Evolutionary conservation across 2,329 filamentous ascomycete species (phyloP).

Genomic region (Atkinsonella hypoxylon): DNA sequence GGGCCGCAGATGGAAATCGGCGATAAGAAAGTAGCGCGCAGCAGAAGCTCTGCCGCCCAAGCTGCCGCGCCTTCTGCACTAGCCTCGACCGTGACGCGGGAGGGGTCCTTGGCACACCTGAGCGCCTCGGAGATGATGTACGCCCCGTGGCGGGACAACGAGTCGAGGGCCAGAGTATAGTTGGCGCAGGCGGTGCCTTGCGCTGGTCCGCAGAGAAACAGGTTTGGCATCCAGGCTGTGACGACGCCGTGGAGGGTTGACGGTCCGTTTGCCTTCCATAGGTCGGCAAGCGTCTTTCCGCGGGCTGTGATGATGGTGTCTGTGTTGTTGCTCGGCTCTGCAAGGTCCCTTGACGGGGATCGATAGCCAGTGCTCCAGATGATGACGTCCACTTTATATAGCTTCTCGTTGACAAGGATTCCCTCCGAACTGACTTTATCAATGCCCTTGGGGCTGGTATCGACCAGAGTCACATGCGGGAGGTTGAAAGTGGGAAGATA

Average conservation of each 20-base stretch:
- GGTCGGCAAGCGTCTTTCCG: constrained; percentile 30
- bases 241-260: constrained; percentile 40
- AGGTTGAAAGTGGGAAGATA: constrained; percentile 48
- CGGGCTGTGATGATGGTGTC: constrained; percentile 27
- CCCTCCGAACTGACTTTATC: constrained; percentile 31
- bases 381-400: constrained; percentile 31
- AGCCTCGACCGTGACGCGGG: constrained; percentile 27
- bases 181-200: constrained; percentile 30
- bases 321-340: constrained; percentile 11
- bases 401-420: constrained; percentile 32
- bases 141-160: constrained; percentile 28
- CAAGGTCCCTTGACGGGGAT: constrained; percentile 19
- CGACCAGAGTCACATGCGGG: constrained; percentile 45
- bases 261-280: constrained; percentile 29
- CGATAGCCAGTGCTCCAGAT: constrained; percentile 25
- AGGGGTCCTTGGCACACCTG: constrained; percentile 9
- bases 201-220: constrained; percentile 33
- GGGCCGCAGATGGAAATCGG: constrained; percentile 39
- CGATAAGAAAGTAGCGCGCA: constrained; percentile 26
- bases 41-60: constrained; percentile 11
- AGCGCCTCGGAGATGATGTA: constrained; percentile 21
- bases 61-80: constrained; percentile 11
- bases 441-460: constrained; percentile 44
- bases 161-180: constrained; percentile 24
- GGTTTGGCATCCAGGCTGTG: constrained; percentile 39